Evolutionary conservation across 805 yeast species (phyloP).

Genomic region (Wilhelminamyces savonicus): DNA sequence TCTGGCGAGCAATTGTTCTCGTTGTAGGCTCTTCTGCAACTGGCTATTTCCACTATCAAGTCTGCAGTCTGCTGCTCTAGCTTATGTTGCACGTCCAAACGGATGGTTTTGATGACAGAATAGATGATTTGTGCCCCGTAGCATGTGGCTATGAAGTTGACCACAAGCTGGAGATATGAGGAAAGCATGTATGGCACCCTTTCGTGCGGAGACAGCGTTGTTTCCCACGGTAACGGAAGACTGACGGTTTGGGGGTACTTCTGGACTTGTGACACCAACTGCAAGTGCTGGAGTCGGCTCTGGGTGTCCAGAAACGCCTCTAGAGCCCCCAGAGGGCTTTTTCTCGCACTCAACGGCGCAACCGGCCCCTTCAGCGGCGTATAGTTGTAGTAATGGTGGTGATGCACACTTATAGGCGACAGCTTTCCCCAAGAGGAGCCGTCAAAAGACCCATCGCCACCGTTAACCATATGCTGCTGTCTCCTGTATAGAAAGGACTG

Average conservation of each 20-base stretch:
- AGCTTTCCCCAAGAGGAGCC: conserved; percentile 10
- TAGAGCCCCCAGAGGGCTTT: no score
- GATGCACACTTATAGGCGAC: conserved; percentile 29
- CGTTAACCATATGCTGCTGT: no score
- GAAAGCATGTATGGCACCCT: conserved; percentile 51
- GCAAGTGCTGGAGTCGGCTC: not conserved
- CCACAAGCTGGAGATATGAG: conserved; percentile 52
- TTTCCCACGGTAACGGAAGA: conserved; percentile 59
- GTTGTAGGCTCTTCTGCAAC: conserved; percentile 45
- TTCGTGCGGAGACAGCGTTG: conserved; percentile 43
- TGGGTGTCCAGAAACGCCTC: no score
- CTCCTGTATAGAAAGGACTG: no score
- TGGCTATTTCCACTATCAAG: conserved; percentile 44
- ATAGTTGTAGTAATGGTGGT: conserved; percentile 37
- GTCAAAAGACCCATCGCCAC: no score
- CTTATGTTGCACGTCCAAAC: conserved; percentile 46
- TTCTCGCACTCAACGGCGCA: not conserved
- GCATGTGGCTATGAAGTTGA: conserved; percentile 43
- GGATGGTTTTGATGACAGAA: conserved; percentile 41
- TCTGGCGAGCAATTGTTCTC: conserved; percentile 55
- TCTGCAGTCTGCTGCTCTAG: conserved; percentile 43
- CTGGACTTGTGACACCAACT: not conserved
- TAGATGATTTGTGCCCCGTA: conserved; percentile 40
- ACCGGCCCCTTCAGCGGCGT: not conserved
- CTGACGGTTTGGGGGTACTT: conserved; percentile 1